phyloP scores from a whole-genome alignment of 129 eudicot genomes.

The Artemisia tridentata region DNA sequence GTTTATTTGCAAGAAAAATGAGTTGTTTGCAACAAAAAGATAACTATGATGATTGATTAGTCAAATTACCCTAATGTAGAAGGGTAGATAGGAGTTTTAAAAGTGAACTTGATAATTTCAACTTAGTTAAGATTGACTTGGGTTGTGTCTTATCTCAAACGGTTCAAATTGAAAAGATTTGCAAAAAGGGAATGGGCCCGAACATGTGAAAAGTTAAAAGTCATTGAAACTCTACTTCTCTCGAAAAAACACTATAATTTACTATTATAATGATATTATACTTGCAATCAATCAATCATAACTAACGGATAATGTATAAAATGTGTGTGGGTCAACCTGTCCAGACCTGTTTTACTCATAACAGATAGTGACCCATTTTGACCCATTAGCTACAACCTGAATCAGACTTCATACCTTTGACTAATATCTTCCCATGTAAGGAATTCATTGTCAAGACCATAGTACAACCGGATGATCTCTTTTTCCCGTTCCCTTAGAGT shows the following conservation, averaged over 20 bases:
- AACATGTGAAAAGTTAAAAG: not conserved
- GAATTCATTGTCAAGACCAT: slow-evolving; percentile 85
- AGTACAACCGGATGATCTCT: slow-evolving; percentile 78
- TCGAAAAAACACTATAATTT: not conserved
- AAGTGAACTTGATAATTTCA: not conserved
- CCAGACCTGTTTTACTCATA: not conserved
- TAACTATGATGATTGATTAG: not conserved
- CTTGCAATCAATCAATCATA: not conserved
- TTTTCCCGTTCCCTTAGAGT: slow-evolving; percentile 72
- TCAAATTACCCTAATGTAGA: not conserved
- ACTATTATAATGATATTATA: not conserved
- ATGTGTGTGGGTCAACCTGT: not conserved
- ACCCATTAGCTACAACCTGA: not conserved
- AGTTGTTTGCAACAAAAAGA: slow-evolving; percentile 10
- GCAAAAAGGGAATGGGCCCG: not conserved
- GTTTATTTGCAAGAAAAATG: slow-evolving; percentile 11
- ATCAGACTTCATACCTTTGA: not conserved
- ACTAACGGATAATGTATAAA: not conserved
- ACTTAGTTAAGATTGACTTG: not conserved
- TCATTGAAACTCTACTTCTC: not conserved
- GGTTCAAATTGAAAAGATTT: not conserved
- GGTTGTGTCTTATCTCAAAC: not conserved
- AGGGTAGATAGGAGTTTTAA: not conserved
- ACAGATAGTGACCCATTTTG: not conserved
- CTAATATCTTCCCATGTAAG: slow-evolving; percentile 88